Base-by-base conservation (phyloP, 1,284 basidiomycete species). In the Pyrrhoderma noxium region DNA sequence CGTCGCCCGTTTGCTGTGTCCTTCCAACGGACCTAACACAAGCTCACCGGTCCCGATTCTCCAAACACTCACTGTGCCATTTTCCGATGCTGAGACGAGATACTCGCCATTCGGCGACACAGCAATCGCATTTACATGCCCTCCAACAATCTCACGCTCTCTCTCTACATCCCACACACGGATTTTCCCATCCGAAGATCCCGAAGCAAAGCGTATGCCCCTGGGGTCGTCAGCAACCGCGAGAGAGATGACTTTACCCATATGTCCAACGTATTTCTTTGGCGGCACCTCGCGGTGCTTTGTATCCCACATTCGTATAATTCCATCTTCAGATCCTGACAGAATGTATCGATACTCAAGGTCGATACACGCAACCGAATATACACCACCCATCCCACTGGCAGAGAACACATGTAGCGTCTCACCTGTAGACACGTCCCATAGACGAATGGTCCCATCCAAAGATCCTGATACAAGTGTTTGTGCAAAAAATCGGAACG, bases 151-250 rank as follows among this genome's bases (percentile, higher is more conserved):
- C 52, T 75, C 80, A 4, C 70, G 65, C 11, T 80, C 78, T n/a
- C 75, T 77, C 19, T 78, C 71, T 67, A 91, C 81, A 63, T 92
- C 84, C 92, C 92, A 95, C 52, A 94, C 82, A 42, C 87, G 76
- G 16, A 88, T 86, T 8, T 89, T 92, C 67, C 85, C 86, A 69
- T 95, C 93, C 3, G 88, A 89, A 0, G 88, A 91, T 14, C 90
- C 92, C 8, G 87, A 90, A 14, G 92, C 85, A 56, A 95, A 81
- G 58, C 86, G 78, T 11, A 80, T 74, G 5, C 91, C n/a, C n/a
- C n/a, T n/a, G n/a, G n/a, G 89, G 61, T 94, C 88, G 18, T 75
- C 21, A n/a, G n/a, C n/a, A 19, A 48, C 38, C 7, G 38, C 8
- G 13, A 48, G 34, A 19, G 47, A 48, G n/a, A 23, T 41, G 11